These are phyloP conservation scores for Aureobasidium mangrovei DNA, from an alignment of 2,329 filamentous ascomycete genomes.

Conservation along the genomic window DNA sequence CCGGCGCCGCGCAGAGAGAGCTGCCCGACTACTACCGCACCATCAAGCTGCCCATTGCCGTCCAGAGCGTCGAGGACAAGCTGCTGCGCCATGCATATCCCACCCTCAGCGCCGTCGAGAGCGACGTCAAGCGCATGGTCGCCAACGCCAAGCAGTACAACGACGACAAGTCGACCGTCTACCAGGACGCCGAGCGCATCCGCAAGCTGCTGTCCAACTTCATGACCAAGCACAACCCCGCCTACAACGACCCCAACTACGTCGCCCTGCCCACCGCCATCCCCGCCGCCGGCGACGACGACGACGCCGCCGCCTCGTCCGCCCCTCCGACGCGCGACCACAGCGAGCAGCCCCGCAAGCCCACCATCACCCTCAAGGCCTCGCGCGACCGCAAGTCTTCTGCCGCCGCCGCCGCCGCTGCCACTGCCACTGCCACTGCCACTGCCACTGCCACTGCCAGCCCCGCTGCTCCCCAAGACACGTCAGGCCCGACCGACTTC, in stretches of 20 bases:
- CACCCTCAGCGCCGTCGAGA: conserved; percentile 65
- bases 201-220: conserved; percentile 79
- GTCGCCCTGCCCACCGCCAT: conserved; percentile 65
- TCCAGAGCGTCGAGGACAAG: conserved; percentile 68
- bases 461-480: neutral
- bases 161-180: conserved; percentile 60
- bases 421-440: neutral
- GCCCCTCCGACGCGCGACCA: conserved; percentile 12
- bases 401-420: neutral
- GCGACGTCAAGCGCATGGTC: conserved; percentile 81
- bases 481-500: conserved; percentile 39
- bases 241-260: conserved; percentile 63
- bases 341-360: conserved; percentile 20
- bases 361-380: conserved; percentile 14
- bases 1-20: conserved; percentile 48
- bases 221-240: conserved; percentile 80
- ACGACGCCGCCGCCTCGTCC: conserved; percentile 20
- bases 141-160: conserved; percentile 82
- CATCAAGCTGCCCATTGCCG: conserved; percentile 68
- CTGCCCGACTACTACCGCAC: conserved; percentile 69
- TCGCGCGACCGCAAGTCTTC: conserved; percentile 14
- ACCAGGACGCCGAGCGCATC: conserved; percentile 77
- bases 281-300: conserved; percentile 32
- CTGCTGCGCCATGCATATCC: conserved; percentile 60
- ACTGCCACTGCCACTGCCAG: neutral